Conservation (phyloP, 805 yeast species). For the Danielozyma ontarioensis region DNA sequence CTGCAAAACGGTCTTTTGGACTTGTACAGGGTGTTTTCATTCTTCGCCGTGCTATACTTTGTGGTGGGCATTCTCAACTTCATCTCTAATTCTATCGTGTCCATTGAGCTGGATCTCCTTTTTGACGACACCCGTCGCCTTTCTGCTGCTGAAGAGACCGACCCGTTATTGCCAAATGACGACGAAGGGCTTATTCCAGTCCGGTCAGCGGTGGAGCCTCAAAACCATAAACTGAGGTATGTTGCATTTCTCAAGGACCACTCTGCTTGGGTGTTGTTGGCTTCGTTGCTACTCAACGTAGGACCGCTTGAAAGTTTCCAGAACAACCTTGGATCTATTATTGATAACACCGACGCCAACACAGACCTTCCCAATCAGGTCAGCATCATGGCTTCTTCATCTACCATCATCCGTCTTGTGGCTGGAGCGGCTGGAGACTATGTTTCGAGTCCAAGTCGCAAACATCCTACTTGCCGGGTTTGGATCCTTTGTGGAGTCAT, state of each 20-base stretch:
- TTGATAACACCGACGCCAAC: conserved; percentile 33
- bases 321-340: conserved; percentile 74
- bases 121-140: conserved; percentile 18
- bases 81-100: conserved; percentile 59
- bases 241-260: conserved; percentile 43
- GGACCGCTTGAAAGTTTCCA: conserved; percentile 87
- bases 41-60: conserved; percentile 50
- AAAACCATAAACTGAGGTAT: conserved; percentile 29
- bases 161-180: conserved; percentile 21
- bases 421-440: conserved; percentile 70
- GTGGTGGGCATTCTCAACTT: conserved; percentile 56
- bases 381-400: conserved; percentile 56
- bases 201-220: conserved; percentile 32
- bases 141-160: conserved; percentile 16
- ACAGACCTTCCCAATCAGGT: conserved; percentile 41
- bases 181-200: conserved; percentile 17
- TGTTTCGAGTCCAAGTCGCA: conserved; percentile 27
- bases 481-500: conserved; percentile 26
- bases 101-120: conserved; percentile 48
- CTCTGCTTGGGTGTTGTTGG: conserved; percentile 58
- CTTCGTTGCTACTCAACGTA: conserved; percentile 58
- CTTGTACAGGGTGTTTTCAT: conserved; percentile 46
- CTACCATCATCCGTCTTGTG: conserved; percentile 64
- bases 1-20: conserved; percentile 30
- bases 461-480: conserved; percentile 25